These are phyloP conservation scores for Penicillium roqueforti DNA, from an alignment of 495 filamentous ascomycete genomes.

Conservation along the genomic window DNA sequence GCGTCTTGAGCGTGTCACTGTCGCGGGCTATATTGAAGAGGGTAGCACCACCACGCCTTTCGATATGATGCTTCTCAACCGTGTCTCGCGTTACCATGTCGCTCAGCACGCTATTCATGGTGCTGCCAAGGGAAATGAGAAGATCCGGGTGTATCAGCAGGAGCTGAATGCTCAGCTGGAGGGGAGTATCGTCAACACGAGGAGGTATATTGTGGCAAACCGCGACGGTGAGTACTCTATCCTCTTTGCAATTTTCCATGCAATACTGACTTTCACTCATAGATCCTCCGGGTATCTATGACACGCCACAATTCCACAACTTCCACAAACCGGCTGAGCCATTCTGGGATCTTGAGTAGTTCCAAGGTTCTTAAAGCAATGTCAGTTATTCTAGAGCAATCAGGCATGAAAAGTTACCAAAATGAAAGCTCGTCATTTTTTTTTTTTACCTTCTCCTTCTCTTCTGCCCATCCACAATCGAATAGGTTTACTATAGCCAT, in stretches of 20 bases:
- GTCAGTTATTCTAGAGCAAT: neutral
- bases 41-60: slow-evolving; percentile 70
- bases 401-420: neutral
- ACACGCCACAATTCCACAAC: slow-evolving; percentile 42
- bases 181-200: slow-evolving; percentile 47
- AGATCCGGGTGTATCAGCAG: slow-evolving; percentile 45
- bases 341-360: neutral
- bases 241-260: neutral
- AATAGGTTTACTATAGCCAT: too few species aligned
- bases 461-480: neutral
- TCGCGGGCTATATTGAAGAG: slow-evolving; percentile 66
- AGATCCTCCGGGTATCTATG: slow-evolving; percentile 58
- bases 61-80: slow-evolving; percentile 69
- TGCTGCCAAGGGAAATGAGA: slow-evolving; percentile 46
- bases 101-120: slow-evolving; percentile 53
- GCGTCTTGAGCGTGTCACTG: slow-evolving; percentile 46
- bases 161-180: slow-evolving; percentile 46
- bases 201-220: slow-evolving; percentile 52
- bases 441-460: neutral
- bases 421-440: neutral
- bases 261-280: slow-evolving; percentile 1
- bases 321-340: neutral
- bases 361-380: neutral
- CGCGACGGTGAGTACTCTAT: slow-evolving; percentile 40
- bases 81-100: slow-evolving; percentile 60